Percentiles rank a stretch among this genome's conserved stretches.
These are phyloP conservation scores for Lithohypha guttulata DNA, from an alignment of 2,329 filamentous ascomycete genomes.

Conservation along the genomic window DNA sequence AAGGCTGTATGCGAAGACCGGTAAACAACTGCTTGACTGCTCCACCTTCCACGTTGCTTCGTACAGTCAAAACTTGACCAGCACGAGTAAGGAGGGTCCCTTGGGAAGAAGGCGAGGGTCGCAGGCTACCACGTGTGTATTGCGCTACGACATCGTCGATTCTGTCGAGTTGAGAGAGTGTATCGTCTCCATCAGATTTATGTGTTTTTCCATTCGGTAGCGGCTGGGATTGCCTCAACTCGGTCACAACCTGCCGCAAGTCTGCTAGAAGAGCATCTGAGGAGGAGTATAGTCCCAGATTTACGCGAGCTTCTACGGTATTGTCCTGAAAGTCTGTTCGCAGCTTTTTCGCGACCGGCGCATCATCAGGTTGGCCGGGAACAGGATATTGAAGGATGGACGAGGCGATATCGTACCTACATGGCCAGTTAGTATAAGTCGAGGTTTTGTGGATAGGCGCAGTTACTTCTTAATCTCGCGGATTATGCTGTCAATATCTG, in stretches of 20 bases:
- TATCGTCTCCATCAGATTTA: neutral
- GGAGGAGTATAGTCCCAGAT: neutral
- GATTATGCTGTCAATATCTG: slow-evolving; percentile 7
- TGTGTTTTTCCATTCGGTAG: too few species aligned
- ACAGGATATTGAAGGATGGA: slow-evolving; percentile 33
- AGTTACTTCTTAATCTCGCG: slow-evolving; percentile 4
- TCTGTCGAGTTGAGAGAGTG: neutral
- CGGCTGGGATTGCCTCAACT: neutral
- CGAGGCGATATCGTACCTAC: slow-evolving; percentile 35
- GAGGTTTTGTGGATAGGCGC: too few species aligned
- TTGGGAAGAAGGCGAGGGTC: neutral
- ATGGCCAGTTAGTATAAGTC: neutral
- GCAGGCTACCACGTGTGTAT: neutral
- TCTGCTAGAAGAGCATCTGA: slow-evolving; percentile 1
- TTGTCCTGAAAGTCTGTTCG: slow-evolving; percentile 7
- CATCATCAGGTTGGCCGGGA: slow-evolving; percentile 21
- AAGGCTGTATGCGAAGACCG: slow-evolving; percentile 53
- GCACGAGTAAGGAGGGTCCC: neutral
- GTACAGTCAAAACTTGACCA: slow-evolving; percentile 18
- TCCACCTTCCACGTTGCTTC: slow-evolving; percentile 17
- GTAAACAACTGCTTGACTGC: slow-evolving; percentile 74
- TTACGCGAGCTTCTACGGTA: slow-evolving; percentile 6
- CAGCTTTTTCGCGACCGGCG: slow-evolving; percentile 3
- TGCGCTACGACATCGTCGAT: neutral
- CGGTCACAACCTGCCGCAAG: neutral